Evolutionary conservation across 139 green algal genomes (phyloP).

Genomic region (Marvania coccoides): DNA sequence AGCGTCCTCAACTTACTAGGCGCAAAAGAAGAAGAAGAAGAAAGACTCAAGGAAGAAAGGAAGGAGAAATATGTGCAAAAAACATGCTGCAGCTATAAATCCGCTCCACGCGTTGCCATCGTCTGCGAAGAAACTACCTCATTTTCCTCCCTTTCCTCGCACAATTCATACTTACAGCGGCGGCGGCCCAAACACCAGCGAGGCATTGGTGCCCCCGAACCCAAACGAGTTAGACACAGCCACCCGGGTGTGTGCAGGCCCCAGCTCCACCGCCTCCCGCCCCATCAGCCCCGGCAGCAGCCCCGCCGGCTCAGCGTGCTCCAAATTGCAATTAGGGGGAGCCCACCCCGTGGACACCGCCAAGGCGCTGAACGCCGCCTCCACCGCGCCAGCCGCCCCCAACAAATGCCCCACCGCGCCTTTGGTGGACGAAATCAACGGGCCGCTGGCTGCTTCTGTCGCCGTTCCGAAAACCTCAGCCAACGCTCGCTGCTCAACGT

Average conservation of each 20-base stretch:
- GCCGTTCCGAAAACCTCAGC: constrained; percentile 52
- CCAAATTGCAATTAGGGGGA: constrained; percentile 78
- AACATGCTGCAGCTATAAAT: neutral
- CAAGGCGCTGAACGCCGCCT: constrained; percentile 68
- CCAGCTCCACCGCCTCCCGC: neutral
- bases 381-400: constrained; percentile 83
- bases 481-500: constrained; percentile 68
- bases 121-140: neutral
- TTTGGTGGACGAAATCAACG: constrained; percentile 75
- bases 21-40: too few species aligned
- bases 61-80: neutral
- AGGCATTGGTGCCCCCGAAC: constrained; percentile 90
- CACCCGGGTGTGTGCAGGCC: neutral
- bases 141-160: neutral
- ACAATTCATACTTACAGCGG: constrained; percentile 19
- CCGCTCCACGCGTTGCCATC: neutral
- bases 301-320: constrained; percentile 39
- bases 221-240: constrained; percentile 89
- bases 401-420: constrained; percentile 88
- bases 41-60: too few species aligned
- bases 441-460: neutral
- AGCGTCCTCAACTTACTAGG: too few species aligned
- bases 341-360: constrained; percentile 49
- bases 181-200: constrained; percentile 61
- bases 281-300: constrained; percentile 38